Evolutionary conservation across 2,329 filamentous ascomycete species (phyloP).

Genomic region (Phyllosticta ampelicida): DNA sequence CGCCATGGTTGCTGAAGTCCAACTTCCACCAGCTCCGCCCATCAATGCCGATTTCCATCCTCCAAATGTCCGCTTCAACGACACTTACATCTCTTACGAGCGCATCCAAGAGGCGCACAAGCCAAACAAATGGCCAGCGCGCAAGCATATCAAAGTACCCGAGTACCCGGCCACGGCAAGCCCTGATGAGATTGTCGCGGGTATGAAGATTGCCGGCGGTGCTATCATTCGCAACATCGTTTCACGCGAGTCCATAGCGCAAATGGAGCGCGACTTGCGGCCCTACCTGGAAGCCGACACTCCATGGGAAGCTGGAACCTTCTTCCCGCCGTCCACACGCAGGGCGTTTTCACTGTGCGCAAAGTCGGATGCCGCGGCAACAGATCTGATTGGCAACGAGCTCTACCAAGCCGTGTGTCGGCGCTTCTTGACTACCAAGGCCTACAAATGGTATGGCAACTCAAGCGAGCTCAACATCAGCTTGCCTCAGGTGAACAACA

Average conservation of each 20-base stretch:
- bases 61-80: background rate
- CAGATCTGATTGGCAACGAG: background rate
- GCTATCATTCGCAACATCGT: background rate
- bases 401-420: background rate
- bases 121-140: background rate
- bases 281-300: background rate
- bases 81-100: background rate
- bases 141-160: background rate
- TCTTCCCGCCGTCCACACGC: background rate
- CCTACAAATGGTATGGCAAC: background rate
- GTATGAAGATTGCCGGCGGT: background rate
- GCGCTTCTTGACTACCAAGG: background rate
- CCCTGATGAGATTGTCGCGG: background rate
- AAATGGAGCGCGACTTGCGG: background rate
- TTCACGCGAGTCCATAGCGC: background rate
- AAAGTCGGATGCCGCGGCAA: background rate
- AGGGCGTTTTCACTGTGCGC: background rate
- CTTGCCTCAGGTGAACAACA: conserved; percentile 18
- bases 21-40: background rate
- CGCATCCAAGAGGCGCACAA: background rate
- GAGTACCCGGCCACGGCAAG: background rate
- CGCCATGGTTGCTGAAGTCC: background rate
- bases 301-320: background rate
- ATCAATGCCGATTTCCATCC: background rate
- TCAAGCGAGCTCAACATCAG: conserved; percentile 22